Percentiles rank a stretch among this genome's conserved stretches.
These are phyloP conservation scores for Candida easanensis DNA, from an alignment of 805 yeast genomes.

Conservation along the genomic window DNA sequence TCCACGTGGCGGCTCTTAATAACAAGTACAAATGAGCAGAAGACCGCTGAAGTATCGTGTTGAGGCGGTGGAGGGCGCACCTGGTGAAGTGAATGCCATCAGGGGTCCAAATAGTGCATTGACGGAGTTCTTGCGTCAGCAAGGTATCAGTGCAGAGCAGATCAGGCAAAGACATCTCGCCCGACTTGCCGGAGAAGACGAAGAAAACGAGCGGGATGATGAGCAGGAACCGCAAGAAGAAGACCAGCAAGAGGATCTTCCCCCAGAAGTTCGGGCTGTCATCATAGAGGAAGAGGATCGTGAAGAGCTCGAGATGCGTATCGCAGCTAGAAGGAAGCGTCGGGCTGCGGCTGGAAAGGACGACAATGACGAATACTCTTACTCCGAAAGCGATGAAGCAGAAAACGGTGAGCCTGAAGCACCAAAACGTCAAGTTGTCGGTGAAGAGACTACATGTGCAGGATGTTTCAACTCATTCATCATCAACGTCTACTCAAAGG, in stretches of 20 bases:
- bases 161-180: conserved; percentile 51
- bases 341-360: conserved; percentile 33
- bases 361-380: conserved; percentile 36
- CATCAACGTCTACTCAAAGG: conserved; percentile 64
- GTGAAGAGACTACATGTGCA: conserved; percentile 58
- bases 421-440: conserved; percentile 31
- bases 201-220: conserved; percentile 25
- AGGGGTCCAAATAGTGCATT: conserved; percentile 77
- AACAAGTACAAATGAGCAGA: conserved; percentile 23
- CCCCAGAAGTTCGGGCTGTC: conserved; percentile 25
- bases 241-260: conserved; percentile 25
- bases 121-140: conserved; percentile 82
- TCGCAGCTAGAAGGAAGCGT: conserved; percentile 42
- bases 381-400: conserved; percentile 31
- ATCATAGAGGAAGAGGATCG: conserved; percentile 31
- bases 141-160: conserved; percentile 83
- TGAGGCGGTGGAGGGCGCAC: conserved; percentile 12
- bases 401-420: conserved; percentile 29
- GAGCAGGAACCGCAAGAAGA: conserved; percentile 10
- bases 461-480: conserved; percentile 58
- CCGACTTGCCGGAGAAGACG: conserved; percentile 31
- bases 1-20: not conserved
- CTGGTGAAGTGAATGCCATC: conserved; percentile 29
- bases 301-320: conserved; percentile 32
- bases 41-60: conserved; percentile 27